phyloP scores from a whole-genome alignment of 2,329 filamentous ascomycete species.

The Penicillium sp. region DNA sequence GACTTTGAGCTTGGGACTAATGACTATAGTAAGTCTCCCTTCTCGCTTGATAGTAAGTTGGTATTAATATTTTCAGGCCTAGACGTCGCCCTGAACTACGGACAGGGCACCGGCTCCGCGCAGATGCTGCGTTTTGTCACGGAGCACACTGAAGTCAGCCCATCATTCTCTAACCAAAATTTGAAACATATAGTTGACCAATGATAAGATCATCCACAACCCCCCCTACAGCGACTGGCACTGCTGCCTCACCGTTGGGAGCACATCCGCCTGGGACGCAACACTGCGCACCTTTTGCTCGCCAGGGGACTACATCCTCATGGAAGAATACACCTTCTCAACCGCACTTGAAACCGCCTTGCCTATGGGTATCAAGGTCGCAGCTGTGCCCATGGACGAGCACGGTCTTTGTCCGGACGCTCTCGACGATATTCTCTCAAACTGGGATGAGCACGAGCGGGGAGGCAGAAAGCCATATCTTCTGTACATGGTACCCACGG shows the following conservation, averaged over 20 bases:
- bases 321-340: conserved; percentile 88
- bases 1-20: conserved; percentile 60
- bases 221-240: conserved; percentile 91
- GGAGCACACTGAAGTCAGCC: conserved; percentile 75
- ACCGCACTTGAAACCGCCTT: conserved; percentile 65
- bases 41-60: too few relatives aligned
- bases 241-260: conserved; percentile 77
- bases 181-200: conserved; percentile 15
- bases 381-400: conserved; percentile 61
- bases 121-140: conserved; percentile 87
- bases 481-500: conserved; percentile 70
- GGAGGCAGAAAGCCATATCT: conserved; percentile 62
- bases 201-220: conserved; percentile 62
- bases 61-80: too few relatives aligned
- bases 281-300: conserved; percentile 75
- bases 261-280: conserved; percentile 81
- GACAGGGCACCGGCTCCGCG: conserved; percentile 78
- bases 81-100: conserved; percentile 86
- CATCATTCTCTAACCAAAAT: neutral
- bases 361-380: conserved; percentile 59
- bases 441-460: conserved; percentile 58
- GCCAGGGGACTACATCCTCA: conserved; percentile 72
- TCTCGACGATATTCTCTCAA: conserved; percentile 60
- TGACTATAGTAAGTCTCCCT: conserved; percentile 6
- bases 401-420: conserved; percentile 60